A percentile compares a stretch with the other conserved stretches of the same genome.
Evolutionary conservation across 495 filamentous ascomycete species (phyloP).

Genomic region (Talaromyces nanjingensis): DNA sequence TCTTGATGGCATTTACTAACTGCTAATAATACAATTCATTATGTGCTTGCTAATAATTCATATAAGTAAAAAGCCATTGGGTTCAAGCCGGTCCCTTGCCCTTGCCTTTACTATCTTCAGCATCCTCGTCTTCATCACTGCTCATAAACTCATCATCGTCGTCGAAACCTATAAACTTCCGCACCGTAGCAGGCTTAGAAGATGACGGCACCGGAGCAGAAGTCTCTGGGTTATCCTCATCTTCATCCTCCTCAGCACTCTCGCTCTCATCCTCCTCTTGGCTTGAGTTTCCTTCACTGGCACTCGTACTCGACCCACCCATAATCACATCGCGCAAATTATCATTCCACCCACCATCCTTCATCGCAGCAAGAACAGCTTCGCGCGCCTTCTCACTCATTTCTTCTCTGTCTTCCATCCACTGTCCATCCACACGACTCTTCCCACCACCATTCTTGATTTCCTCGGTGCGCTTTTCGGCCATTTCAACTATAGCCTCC

Average conservation of each 20-base stretch:
- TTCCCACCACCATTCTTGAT: constrained; percentile 59
- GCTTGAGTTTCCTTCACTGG: constrained; percentile 42
- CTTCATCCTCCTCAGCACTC: constrained; percentile 27
- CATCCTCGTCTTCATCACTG: constrained; percentile 52
- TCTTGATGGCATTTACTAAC: background rate
- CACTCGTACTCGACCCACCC: constrained; percentile 40
- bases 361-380: constrained; percentile 73
- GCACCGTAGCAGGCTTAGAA: constrained; percentile 20
- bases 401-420: constrained; percentile 90
- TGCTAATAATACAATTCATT: background rate
- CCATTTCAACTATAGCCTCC: constrained; percentile 75
- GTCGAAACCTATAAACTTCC: constrained; percentile 76
- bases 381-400: constrained; percentile 74
- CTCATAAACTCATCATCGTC: constrained; percentile 90
- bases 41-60: background rate
- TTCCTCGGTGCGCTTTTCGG: constrained; percentile 76
- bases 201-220: constrained; percentile 21
- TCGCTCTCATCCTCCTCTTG: constrained; percentile 42
- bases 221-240: constrained; percentile 27
- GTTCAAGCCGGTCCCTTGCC: background rate
- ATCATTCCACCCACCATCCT: constrained; percentile 48
- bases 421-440: constrained; percentile 75
- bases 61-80: background rate
- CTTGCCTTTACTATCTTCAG: constrained; percentile 23
- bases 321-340: constrained; percentile 36